Conservation (phyloP, 2,329 filamentous ascomycete species). For the Grosmannia serpens region DNA sequence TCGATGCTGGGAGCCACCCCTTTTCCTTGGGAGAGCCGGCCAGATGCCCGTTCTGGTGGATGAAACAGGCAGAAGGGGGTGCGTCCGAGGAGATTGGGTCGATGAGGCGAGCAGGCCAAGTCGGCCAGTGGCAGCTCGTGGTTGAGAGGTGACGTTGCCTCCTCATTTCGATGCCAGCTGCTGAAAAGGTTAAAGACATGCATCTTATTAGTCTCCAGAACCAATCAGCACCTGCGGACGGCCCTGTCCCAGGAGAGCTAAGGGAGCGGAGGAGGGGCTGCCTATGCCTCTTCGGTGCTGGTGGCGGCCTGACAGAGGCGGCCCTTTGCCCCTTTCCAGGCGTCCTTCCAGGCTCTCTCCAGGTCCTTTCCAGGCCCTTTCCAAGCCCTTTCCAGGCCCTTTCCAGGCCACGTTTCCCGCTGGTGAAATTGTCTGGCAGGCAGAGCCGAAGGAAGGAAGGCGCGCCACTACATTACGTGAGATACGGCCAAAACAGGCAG, state of each 20-base stretch:
- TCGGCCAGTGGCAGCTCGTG: background rate
- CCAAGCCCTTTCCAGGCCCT: too few relatives aligned
- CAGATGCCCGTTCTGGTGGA: background rate
- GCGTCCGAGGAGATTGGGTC: background rate
- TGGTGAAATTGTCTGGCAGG: too few relatives aligned
- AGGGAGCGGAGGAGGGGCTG: too few relatives aligned
- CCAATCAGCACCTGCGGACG: background rate
- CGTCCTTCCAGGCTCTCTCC: too few relatives aligned
- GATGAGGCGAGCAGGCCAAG: background rate
- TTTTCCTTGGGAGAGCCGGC: background rate
- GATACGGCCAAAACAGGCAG: too few relatives aligned
- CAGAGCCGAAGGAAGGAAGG: too few relatives aligned
- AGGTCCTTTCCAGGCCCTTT: too few relatives aligned
- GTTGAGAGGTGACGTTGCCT: background rate
- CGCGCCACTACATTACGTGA: too few relatives aligned
- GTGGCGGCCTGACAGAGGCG: background rate
- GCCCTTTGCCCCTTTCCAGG: too few relatives aligned
- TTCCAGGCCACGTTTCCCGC: too few relatives aligned
- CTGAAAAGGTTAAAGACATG: background rate
- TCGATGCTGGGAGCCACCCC: too few relatives aligned
- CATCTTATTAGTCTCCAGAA: background rate
- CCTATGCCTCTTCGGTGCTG: background rate
- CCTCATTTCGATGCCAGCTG: background rate
- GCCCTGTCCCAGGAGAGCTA: background rate
- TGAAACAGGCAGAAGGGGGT: background rate